Evolutionary conservation across 2,329 filamentous ascomycete genomes (phyloP).

Genomic region (Colletotrichum lentis): DNA sequence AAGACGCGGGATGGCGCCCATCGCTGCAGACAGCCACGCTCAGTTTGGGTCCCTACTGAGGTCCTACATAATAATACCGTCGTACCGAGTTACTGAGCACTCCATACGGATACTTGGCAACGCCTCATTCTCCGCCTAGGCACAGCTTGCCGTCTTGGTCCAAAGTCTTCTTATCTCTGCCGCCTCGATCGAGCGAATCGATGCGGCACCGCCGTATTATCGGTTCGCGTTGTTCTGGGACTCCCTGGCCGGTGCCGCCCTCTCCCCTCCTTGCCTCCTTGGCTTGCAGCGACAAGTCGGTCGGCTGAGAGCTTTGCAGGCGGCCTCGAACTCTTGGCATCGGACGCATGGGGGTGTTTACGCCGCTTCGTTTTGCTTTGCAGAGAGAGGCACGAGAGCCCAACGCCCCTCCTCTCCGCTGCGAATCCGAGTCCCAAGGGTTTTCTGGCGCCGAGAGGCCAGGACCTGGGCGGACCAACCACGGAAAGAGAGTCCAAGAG

Average conservation of each 20-base stretch:
- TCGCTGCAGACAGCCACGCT: neutral
- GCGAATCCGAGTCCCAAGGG: neutral
- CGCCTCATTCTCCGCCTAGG: conserved; percentile 33
- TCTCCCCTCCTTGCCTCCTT: conserved; percentile 19
- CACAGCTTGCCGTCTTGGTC: conserved; percentile 34
- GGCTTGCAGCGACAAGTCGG: conserved; percentile 20
- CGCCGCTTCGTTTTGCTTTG: conserved; percentile 4
- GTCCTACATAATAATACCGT: too few species aligned
- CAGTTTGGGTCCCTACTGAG: conserved; percentile 1
- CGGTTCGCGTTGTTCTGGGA: neutral
- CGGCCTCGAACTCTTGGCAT: conserved; percentile 11
- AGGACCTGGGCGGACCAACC: neutral
- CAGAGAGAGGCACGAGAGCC: neutral
- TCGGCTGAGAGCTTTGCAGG: neutral
- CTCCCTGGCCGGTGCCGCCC: too few species aligned
- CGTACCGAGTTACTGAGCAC: too few species aligned
- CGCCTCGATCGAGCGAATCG: neutral
- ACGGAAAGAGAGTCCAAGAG: neutral
- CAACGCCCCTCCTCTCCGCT: neutral
- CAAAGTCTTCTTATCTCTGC: conserved; percentile 13
- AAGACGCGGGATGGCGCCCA: conserved; percentile 1
- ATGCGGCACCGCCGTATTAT: neutral
- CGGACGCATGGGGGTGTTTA: conserved; percentile 9
- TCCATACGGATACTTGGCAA: conserved; percentile 30
- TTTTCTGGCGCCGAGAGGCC: neutral